Percentiles rank a stretch among this genome's conserved stretches.
These are phyloP conservation scores for Raffaelea arxii DNA, from an alignment of 2,329 filamentous ascomycete genomes.

Conservation along the genomic window DNA sequence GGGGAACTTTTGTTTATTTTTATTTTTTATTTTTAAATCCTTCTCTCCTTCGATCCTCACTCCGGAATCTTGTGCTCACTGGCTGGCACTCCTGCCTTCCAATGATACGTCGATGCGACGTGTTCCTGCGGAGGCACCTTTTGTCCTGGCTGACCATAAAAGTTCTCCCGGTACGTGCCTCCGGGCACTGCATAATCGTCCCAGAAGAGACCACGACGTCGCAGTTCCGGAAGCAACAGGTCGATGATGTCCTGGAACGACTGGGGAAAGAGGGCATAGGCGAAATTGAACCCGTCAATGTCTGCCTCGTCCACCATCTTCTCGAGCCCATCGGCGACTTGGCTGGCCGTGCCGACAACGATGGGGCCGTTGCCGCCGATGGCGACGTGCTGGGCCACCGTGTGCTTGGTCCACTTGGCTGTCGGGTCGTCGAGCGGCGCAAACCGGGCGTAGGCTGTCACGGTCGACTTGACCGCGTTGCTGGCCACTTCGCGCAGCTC, in stretches of 20 bases:
- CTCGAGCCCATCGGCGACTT: slow-evolving; percentile 60
- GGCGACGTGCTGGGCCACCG: slow-evolving; percentile 45
- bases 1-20: not conserved
- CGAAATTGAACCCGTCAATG: slow-evolving; percentile 68
- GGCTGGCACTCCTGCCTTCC: slow-evolving; percentile 23
- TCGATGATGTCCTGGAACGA: slow-evolving; percentile 56
- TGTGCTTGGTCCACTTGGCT: slow-evolving; percentile 64
- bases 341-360: slow-evolving; percentile 53
- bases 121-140: slow-evolving; percentile 26
- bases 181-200: slow-evolving; percentile 25
- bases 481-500: slow-evolving; percentile 29
- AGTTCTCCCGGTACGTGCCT: slow-evolving; percentile 9
- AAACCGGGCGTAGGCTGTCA: slow-evolving; percentile 11
- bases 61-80: slow-evolving; percentile 17
- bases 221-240: slow-evolving; percentile 52
- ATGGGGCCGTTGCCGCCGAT: slow-evolving; percentile 14
- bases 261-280: slow-evolving; percentile 35
- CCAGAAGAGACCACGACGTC: slow-evolving; percentile 46
- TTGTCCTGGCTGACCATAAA: slow-evolving; percentile 24
- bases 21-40: not conserved
- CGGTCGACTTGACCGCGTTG: slow-evolving; percentile 24
- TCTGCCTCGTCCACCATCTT: slow-evolving; percentile 59
- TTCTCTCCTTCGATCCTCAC: not conserved
- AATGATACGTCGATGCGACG: slow-evolving; percentile 28
- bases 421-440: slow-evolving; percentile 7